These are phyloP conservation scores for Phragmites australis DNA, from an alignment of 176 grass and related monocot species.

Conservation along the genomic window DNA sequence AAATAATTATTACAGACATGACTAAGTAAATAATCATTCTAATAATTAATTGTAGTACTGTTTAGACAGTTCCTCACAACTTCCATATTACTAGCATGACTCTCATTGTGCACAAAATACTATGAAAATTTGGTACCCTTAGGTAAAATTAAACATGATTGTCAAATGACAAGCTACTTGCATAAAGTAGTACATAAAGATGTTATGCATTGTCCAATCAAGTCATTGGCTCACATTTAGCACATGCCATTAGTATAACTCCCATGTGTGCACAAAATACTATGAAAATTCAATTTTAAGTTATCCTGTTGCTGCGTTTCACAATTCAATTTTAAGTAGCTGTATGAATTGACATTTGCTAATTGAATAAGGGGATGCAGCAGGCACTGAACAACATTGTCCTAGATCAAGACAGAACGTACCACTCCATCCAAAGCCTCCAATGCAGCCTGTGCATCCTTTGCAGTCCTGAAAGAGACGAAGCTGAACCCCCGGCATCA, in stretches of 20 bases:
- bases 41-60: too few relatives aligned
- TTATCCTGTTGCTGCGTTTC: neutral
- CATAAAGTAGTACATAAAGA: neutral
- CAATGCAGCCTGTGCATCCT: conserved; percentile 69
- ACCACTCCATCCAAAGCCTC: conserved; percentile 83
- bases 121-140: too few relatives aligned
- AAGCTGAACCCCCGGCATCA: conserved; percentile 74
- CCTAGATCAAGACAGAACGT: neutral
- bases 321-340: neutral
- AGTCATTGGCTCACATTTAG: neutral
- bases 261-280: conserved; percentile 4
- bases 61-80: too few relatives aligned
- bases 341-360: neutral
- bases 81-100: too few relatives aligned
- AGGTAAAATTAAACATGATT: neutral
- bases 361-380: neutral
- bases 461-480: conserved; percentile 58
- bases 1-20: too few relatives aligned
- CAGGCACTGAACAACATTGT: neutral
- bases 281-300: neutral
- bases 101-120: too few relatives aligned
- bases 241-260: too few relatives aligned
- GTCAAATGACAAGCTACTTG: neutral
- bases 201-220: neutral
- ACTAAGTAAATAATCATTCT: too few relatives aligned